These are phyloP conservation scores for Fusarium buharicum DNA, from an alignment of 2,329 filamentous ascomycete species.

Conservation along the genomic window DNA sequence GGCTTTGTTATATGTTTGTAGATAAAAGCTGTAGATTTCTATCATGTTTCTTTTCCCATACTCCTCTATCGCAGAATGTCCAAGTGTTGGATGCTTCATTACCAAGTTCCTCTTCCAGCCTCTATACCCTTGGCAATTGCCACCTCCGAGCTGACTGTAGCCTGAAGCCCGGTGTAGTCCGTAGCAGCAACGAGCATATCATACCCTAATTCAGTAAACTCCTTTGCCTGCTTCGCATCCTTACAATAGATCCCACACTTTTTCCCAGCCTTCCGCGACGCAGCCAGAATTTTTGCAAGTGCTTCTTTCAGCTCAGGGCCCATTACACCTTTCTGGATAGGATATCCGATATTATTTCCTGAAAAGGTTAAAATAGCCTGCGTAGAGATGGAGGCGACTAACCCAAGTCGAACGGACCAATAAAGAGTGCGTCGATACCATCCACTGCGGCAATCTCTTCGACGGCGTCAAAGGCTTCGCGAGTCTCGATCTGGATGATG, in stretches of 20 bases:
- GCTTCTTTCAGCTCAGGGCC: constrained; percentile 66
- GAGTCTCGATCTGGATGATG: constrained; percentile 74
- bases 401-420: constrained; percentile 72
- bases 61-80: too few relatives aligned
- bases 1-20: neutral
- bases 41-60: neutral
- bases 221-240: constrained; percentile 62
- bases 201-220: constrained; percentile 47
- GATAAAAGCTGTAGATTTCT: neutral
- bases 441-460: constrained; percentile 68
- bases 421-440: constrained; percentile 71
- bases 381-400: neutral
- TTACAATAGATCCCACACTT: constrained; percentile 70
- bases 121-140: constrained; percentile 55
- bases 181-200: constrained; percentile 68
- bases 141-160: constrained; percentile 55
- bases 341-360: constrained; percentile 68
- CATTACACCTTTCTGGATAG: constrained; percentile 68
- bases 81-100: neutral
- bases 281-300: constrained; percentile 65
- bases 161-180: constrained; percentile 62
- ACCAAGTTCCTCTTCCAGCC: neutral
- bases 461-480: constrained; percentile 66
- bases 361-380: neutral
- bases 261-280: constrained; percentile 68